Conservation (phyloP, 805 yeast genomes). For the Candida nonsorbophila region DNA sequence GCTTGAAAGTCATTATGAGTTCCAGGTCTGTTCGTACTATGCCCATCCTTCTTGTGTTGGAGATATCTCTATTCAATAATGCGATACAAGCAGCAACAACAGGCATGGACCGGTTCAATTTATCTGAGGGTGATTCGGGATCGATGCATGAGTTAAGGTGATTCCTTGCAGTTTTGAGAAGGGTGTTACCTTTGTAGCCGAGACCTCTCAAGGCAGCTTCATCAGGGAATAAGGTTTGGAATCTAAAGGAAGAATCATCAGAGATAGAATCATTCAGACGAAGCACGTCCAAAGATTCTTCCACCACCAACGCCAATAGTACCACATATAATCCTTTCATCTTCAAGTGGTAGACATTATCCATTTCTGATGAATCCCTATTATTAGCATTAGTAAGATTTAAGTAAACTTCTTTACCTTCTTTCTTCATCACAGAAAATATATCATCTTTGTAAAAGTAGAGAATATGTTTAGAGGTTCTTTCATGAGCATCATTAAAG, state of each 20-base stretch:
- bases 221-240: conserved; percentile 18
- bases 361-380: conserved; percentile 1
- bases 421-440: not conserved
- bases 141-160: conserved; percentile 1
- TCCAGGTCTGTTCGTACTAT: not conserved
- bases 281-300: conserved; percentile 22
- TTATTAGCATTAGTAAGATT: not conserved
- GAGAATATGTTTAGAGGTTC: not conserved
- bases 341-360: conserved; percentile 10
- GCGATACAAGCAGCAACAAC: conserved; percentile 15
- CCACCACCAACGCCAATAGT: conserved; percentile 25
- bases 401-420: not conserved
- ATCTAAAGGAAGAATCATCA: conserved; percentile 9
- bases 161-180: conserved; percentile 2
- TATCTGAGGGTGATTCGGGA: not conserved
- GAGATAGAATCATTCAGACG: conserved; percentile 3
- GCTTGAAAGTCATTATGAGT: conserved; percentile 8
- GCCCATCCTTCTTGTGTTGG: conserved; percentile 13
- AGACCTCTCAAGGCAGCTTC: conserved; percentile 8
- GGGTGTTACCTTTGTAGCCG: not conserved
- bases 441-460: conserved; percentile 1
- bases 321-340: conserved; percentile 22
- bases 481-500: conserved; percentile 1
- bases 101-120: conserved; percentile 10
- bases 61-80: conserved; percentile 17